Conservation (phyloP, 2,329 filamentous ascomycete species). For the Pyrenochaeta sp. region DNA sequence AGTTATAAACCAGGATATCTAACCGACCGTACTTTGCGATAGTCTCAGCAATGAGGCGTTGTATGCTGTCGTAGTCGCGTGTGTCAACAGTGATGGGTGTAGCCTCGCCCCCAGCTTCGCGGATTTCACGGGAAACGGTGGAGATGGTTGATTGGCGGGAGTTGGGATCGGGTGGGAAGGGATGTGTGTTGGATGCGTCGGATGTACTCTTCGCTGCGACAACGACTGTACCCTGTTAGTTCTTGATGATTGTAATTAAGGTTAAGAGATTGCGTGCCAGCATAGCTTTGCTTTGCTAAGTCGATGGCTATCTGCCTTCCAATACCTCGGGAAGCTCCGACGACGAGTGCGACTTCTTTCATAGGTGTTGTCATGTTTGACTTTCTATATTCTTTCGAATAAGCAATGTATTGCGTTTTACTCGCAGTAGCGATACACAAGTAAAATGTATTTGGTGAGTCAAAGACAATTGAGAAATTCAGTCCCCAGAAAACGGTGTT, state of each 20-base stretch:
- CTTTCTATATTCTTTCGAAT: not conserved
- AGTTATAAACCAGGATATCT: slow-evolving; percentile 83
- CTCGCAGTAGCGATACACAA: not conserved
- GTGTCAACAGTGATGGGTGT: slow-evolving; percentile 75
- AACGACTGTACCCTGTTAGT: slow-evolving; percentile 65
- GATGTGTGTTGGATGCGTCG: slow-evolving; percentile 62
- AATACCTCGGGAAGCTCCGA: slow-evolving; percentile 82
- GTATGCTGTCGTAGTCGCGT: slow-evolving; percentile 68
- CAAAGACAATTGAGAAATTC: not conserved
- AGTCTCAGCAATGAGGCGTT: slow-evolving; percentile 66
- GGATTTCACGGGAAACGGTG: slow-evolving; percentile 80
- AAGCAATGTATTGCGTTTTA: not conserved
- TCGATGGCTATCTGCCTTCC: slow-evolving; percentile 82
- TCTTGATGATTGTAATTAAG: not conserved
- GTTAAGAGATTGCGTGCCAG: slow-evolving; percentile 59
- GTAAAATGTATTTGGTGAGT: not conserved
- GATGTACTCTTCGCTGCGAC: slow-evolving; percentile 80
- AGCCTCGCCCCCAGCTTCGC: slow-evolving; percentile 68
- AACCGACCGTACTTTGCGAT: slow-evolving; percentile 68
- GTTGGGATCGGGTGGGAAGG: slow-evolving; percentile 81
- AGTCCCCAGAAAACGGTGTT: slow-evolving; percentile 3
- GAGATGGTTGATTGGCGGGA: slow-evolving; percentile 78
- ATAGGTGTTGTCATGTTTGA: slow-evolving; percentile 14
- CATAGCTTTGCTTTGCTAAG: slow-evolving; percentile 74
- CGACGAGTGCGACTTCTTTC: slow-evolving; percentile 71